Percentiles rank a stretch among this genome's conserved stretches.
phyloP scores from a whole-genome alignment of 176 grass and related monocot genomes.

The Coix lacrymajobi region DNA sequence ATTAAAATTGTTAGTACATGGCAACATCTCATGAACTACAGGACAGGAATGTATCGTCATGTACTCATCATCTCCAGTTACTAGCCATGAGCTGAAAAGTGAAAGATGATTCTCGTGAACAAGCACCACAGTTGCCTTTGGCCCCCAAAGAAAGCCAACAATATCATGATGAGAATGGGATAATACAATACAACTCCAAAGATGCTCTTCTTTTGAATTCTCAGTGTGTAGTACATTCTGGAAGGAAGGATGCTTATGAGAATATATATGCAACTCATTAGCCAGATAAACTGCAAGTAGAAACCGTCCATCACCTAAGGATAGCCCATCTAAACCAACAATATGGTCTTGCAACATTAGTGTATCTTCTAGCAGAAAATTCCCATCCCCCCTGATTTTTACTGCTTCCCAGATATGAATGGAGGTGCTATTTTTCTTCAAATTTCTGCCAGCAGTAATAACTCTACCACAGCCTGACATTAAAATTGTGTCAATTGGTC shows the following conservation, averaged over 20 bases:
- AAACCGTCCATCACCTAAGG: slow-evolving; percentile 70
- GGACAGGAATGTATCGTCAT: slow-evolving; percentile 12
- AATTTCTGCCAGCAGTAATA: slow-evolving; percentile 55
- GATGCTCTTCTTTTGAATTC: slow-evolving; percentile 43
- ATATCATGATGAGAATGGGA: slow-evolving; percentile 55
- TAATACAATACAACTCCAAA: slow-evolving; percentile 85
- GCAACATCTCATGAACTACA: slow-evolving; percentile 27
- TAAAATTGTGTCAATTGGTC: slow-evolving; percentile 47
- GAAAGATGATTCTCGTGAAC: slow-evolving; percentile 86
- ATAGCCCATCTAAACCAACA: slow-evolving; percentile 79
- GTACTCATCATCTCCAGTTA: slow-evolving; percentile 18
- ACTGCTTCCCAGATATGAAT: slow-evolving; percentile 87
- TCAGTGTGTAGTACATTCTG: slow-evolving; percentile 46
- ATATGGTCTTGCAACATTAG: slow-evolving; percentile 49
- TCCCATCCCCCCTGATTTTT: slow-evolving; percentile 50
- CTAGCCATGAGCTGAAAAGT: slow-evolving; percentile 62
- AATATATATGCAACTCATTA: slow-evolving; percentile 87
- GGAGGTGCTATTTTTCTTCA: slow-evolving; percentile 28
- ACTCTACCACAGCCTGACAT: slow-evolving; percentile 72
- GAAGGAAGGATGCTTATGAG: slow-evolving; percentile 43
- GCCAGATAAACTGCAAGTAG: slow-evolving; percentile 64
- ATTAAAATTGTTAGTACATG: slow-evolving; percentile 36
- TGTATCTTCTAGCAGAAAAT: slow-evolving; percentile 72
- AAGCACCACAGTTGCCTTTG: slow-evolving; percentile 69
- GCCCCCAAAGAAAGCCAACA: slow-evolving; percentile 75